Conservation (phyloP, 257 asterid species). For the Voacanga thouarsii region DNA sequence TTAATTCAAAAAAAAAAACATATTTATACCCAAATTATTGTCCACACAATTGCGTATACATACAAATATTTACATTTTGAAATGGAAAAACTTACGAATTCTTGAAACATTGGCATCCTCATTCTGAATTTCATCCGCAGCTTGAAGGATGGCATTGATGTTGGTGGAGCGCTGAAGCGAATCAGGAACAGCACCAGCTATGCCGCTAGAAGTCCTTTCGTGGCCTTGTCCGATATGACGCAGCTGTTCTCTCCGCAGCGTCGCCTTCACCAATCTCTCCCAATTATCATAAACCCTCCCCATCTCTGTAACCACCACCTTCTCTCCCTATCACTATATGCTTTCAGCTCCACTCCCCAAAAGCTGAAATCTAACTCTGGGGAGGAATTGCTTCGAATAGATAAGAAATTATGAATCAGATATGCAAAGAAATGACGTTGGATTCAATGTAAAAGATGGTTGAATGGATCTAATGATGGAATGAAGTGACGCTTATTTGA, state of each 20-base stretch:
- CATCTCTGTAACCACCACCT: slow-evolving; percentile 27
- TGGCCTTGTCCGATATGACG: slow-evolving; percentile 49
- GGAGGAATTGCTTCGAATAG: background rate
- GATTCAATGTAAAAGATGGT: background rate
- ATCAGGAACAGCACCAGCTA: slow-evolving; percentile 92
- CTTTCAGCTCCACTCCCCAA: slow-evolving; percentile 6
- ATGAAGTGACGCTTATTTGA: background rate
- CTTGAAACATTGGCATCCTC: slow-evolving; percentile 89
- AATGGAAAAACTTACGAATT: slow-evolving; percentile 53
- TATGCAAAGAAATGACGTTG: background rate
- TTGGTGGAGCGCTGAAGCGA: slow-evolving; percentile 83
- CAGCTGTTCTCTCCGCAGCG: slow-evolving; percentile 63
- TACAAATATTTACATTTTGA: background rate
- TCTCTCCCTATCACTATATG: background rate
- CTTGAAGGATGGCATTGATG: slow-evolving; percentile 74
- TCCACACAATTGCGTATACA: background rate
- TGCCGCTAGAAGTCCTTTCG: slow-evolving; percentile 71
- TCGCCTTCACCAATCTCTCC: slow-evolving; percentile 79
- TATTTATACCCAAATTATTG: no score
- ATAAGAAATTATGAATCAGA: background rate
- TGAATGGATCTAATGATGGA: background rate
- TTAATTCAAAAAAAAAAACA: background rate
- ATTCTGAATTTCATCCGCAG: slow-evolving; percentile 91
- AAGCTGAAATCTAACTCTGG: background rate
- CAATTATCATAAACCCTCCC: slow-evolving; percentile 72